These are phyloP conservation scores for Aspergillus sp. DNA, from an alignment of 2,329 filamentous ascomycete species.

Conservation along the genomic window DNA sequence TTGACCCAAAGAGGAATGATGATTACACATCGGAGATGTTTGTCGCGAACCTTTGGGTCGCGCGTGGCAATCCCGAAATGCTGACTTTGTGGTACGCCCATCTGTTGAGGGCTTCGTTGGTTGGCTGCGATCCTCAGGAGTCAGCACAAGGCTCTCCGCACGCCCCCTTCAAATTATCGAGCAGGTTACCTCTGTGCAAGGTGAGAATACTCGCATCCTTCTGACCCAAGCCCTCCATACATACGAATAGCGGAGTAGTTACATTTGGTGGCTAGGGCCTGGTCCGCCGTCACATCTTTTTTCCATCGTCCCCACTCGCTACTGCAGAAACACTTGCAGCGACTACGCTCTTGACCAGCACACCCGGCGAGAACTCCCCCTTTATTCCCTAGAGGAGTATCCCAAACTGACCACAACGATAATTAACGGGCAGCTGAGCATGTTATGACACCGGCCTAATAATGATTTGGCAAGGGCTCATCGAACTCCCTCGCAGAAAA, in stretches of 20 bases:
- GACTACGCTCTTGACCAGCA: conserved; percentile 36
- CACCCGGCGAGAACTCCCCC: conserved; percentile 19
- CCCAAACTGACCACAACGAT: neutral
- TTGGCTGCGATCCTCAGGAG: conserved; percentile 4
- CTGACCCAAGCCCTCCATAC: conserved; percentile 11
- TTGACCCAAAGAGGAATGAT: neutral
- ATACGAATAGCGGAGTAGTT: conserved; percentile 16
- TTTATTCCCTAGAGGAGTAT: conserved; percentile 14
- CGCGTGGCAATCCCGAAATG: conserved; percentile 18
- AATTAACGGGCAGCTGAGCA: neutral
- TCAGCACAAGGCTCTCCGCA: conserved; percentile 4
- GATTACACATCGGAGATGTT: conserved; percentile 4
- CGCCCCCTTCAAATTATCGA: neutral
- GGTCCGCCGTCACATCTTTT: conserved; percentile 36
- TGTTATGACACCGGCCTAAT: neutral
- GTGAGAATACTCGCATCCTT: neutral
- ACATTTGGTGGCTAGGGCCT: conserved; percentile 28
- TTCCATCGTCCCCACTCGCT: conserved; percentile 27
- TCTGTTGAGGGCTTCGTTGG: conserved; percentile 4
- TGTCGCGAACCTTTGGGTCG: conserved; percentile 16
- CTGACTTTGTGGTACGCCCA: conserved; percentile 11
- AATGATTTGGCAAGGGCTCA: too few relatives aligned
- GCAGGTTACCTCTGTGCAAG: neutral
- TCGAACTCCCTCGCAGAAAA: neutral
- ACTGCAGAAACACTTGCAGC: conserved; percentile 32